Evolutionary conservation across 768 basidiomycete genomes (phyloP).

Genomic region (Suillus ampliporus): DNA sequence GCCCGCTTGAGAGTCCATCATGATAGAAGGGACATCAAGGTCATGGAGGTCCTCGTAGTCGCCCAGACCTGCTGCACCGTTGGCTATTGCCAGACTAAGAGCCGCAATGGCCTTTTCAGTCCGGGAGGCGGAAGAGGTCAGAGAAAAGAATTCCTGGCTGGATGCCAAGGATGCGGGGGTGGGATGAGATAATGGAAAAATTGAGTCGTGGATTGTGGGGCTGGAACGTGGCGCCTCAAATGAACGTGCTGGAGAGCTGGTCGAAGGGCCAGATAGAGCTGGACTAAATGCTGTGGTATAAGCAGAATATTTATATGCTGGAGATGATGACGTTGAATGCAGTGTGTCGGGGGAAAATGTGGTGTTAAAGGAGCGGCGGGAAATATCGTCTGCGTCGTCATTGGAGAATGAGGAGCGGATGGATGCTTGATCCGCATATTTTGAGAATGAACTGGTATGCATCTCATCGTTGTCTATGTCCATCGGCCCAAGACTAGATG

Average conservation of each 20-base stretch:
- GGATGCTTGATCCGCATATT: constrained; percentile 27
- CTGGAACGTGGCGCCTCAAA: constrained; percentile 14
- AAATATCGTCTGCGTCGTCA: constrained; percentile 1
- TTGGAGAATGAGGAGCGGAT: constrained; percentile 16
- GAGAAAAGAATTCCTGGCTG: constrained; percentile 9
- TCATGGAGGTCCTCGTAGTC: constrained; percentile 58
- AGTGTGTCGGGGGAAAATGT: constrained; percentile 9
- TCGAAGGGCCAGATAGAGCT: constrained; percentile 25
- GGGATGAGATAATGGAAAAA: constrained; percentile 15
- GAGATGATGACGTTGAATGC: constrained; percentile 30
- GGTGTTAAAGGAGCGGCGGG: not conserved
- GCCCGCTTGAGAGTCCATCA: constrained; percentile 55
- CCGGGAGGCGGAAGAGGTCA: constrained; percentile 44
- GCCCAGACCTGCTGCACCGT: constrained; percentile 62
- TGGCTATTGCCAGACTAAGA: constrained; percentile 63
- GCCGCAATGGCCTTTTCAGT: constrained; percentile 67
- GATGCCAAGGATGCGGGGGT: constrained; percentile 20
- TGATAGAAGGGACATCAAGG: constrained; percentile 37
- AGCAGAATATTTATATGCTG: constrained; percentile 27
- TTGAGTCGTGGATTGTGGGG: constrained; percentile 12
- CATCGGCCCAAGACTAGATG: constrained; percentile 52
- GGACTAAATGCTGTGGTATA: constrained; percentile 36
- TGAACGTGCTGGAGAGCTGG: constrained; percentile 19
- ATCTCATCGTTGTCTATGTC: constrained; percentile 40
- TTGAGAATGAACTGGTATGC: constrained; percentile 13